Percentiles rank a stretch among this genome's conserved stretches.
Conservation (phyloP, 192 early-diverging fungal species). For the Mortierella hygrophila region DNA sequence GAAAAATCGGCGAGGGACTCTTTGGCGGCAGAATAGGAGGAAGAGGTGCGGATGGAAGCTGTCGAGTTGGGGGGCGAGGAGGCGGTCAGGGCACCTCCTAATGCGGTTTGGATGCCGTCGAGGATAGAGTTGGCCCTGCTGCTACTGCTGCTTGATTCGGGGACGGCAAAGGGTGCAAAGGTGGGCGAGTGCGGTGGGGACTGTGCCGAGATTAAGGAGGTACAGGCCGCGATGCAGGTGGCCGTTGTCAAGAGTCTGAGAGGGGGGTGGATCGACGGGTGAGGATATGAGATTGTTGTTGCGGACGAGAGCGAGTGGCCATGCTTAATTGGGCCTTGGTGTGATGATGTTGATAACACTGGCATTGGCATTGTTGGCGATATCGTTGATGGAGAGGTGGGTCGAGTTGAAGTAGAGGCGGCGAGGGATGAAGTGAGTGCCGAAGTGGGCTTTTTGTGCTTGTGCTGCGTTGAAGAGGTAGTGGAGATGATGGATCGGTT, state of each 20-base stretch:
- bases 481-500: not conserved
- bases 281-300: constrained; percentile 31
- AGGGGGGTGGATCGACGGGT: constrained; percentile 38
- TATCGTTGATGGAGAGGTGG: not conserved
- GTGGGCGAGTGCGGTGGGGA: constrained; percentile 55
- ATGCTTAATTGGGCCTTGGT: constrained; percentile 3
- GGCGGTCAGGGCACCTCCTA: constrained; percentile 11
- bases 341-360: not conserved
- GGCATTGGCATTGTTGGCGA: constrained; percentile 1
- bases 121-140: constrained; percentile 37
- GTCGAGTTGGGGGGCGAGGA: constrained; percentile 13
- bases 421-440: constrained; percentile 2
- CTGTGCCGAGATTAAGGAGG: constrained; percentile 44
- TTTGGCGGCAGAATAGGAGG: constrained; percentile 41
- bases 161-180: constrained; percentile 26
- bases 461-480: not conserved
- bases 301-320: constrained; percentile 24
- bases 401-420: not conserved
- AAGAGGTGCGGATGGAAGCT: not conserved
- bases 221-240: constrained; percentile 42
- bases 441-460: constrained; percentile 2
- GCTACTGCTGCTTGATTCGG: constrained; percentile 7
- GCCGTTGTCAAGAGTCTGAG: constrained; percentile 45
- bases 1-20: constrained; percentile 47
- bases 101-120: constrained; percentile 38